Conservation (phyloP, 768 basidiomycete genomes). For the Pulveroboletus sp. region DNA sequence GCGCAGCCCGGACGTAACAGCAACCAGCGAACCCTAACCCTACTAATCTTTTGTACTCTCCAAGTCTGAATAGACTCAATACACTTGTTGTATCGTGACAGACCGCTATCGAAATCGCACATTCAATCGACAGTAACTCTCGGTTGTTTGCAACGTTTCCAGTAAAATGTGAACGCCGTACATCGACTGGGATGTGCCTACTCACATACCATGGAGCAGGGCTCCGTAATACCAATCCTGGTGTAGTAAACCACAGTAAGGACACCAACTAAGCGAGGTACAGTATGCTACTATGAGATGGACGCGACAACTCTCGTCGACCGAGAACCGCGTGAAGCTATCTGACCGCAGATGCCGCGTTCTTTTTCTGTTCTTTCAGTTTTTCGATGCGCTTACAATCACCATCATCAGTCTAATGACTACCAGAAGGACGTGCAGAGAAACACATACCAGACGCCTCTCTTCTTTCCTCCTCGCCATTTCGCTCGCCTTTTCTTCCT, state of each 20-base stretch:
- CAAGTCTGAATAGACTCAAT: no score
- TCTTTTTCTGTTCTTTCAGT: conserved; percentile 78
- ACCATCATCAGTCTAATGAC: not conserved
- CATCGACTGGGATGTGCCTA: no score
- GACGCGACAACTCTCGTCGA: not conserved
- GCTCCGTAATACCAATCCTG: no score
- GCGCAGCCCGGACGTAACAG: no score
- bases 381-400: conserved; percentile 61
- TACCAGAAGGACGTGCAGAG: not conserved
- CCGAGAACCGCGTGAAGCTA: not conserved
- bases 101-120: no score
- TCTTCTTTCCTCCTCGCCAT: conserved; percentile 91
- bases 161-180: no score
- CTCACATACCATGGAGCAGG: no score
- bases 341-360: conserved; percentile 18
- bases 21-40: no score
- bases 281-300: not conserved
- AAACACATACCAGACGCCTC: conserved; percentile 65
- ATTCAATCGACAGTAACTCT: no score
- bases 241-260: no score
- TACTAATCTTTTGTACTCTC: no score
- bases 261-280: not conserved
- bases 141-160: no score
- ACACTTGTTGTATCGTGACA: not conserved
- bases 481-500: conserved; percentile 93